A percentile compares a stretch with the other conserved stretches of the same genome.
Evolutionary conservation across 2,329 filamentous ascomycete species (phyloP).

Genomic region (Talaromyces amestolkiae): DNA sequence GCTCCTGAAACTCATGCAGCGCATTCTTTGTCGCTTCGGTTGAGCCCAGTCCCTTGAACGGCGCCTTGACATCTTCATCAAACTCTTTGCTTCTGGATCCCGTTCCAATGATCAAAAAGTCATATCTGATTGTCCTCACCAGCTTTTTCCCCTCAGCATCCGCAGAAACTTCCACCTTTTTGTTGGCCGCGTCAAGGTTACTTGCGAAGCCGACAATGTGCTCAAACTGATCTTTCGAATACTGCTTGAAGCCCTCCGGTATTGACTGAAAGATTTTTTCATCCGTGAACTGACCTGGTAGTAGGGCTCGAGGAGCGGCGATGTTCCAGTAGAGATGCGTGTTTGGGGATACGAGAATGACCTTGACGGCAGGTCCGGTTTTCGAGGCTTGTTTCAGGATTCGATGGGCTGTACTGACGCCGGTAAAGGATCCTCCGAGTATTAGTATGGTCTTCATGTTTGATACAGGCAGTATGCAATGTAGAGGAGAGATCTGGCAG

Average conservation of each 20-base stretch:
- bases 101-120: conserved; percentile 15
- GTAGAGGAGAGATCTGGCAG: background rate
- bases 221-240: conserved; percentile 13
- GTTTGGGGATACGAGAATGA: conserved; percentile 15
- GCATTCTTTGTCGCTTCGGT: conserved; percentile 16
- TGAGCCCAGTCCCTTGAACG: conserved; percentile 15
- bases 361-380: background rate
- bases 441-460: conserved; percentile 16
- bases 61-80: background rate
- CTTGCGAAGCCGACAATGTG: conserved; percentile 9
- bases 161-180: conserved; percentile 11
- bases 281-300: conserved; percentile 7
- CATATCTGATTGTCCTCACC: background rate
- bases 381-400: conserved; percentile 16
- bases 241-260: conserved; percentile 10
- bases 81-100: conserved; percentile 10
- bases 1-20: conserved; percentile 8
- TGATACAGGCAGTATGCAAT: background rate
- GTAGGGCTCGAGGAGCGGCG: conserved; percentile 12
- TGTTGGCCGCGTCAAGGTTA: background rate
- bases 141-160: background rate
- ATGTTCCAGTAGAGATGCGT: conserved; percentile 16
- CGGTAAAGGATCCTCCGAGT: conserved; percentile 12
- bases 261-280: conserved; percentile 13
- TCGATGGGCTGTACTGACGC: conserved; percentile 9